Evolutionary conservation across 2,329 filamentous ascomycete genomes (phyloP).

Genomic region (Helicocarpus griseus): DNA sequence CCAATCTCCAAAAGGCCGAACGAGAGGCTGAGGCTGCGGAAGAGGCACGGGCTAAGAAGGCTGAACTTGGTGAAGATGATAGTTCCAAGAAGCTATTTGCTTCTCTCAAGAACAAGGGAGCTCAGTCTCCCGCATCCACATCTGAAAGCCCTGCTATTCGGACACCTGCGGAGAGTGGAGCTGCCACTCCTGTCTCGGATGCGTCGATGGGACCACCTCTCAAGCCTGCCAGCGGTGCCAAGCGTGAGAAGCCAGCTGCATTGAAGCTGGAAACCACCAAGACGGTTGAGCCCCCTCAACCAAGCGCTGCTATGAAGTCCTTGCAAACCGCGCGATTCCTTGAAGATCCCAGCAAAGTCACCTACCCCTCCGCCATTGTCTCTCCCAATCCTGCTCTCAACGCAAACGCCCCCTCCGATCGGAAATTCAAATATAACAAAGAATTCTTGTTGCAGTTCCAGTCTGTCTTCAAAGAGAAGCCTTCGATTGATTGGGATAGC

Average conservation of each 20-base stretch:
- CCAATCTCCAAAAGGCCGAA: constrained; percentile 41
- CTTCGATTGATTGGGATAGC: constrained; percentile 82
- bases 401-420: constrained; percentile 54
- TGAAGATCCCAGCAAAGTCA: constrained; percentile 63
- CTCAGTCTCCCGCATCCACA: constrained; percentile 19
- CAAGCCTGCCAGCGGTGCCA: constrained; percentile 51
- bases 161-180: constrained; percentile 35
- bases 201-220: constrained; percentile 38
- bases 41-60: constrained; percentile 34
- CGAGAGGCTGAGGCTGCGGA: constrained; percentile 39
- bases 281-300: constrained; percentile 79
- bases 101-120: constrained; percentile 34
- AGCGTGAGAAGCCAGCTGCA: constrained; percentile 69
- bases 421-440: constrained; percentile 93
- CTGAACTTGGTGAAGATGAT: constrained; percentile 27
- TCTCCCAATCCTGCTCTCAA: constrained; percentile 92
- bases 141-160: constrained; percentile 23
- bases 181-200: constrained; percentile 36
- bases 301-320: constrained; percentile 85
- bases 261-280: constrained; percentile 85
- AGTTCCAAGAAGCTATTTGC: constrained; percentile 31
- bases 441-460: constrained; percentile 95
- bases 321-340: constrained; percentile 87
- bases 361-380: constrained; percentile 73
- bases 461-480: constrained; percentile 91